These are phyloP conservation scores for Arthrobotrys iridis DNA, from an alignment of 2,329 filamentous ascomycete species.

Conservation along the genomic window DNA sequence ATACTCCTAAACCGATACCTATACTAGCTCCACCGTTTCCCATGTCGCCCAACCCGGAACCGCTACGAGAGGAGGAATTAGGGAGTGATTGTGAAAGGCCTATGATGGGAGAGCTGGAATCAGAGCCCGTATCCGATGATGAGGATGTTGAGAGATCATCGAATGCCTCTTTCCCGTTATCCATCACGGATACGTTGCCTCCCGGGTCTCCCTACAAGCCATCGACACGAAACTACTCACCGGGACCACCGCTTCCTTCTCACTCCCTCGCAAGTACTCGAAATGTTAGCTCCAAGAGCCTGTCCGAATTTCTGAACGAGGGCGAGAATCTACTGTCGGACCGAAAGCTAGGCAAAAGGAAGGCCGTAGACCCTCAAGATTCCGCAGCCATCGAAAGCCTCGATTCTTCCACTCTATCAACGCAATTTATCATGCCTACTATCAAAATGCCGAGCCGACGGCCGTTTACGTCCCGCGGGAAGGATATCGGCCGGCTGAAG, in stretches of 20 bases:
- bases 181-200: conserved; percentile 53
- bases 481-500: conserved; percentile 84
- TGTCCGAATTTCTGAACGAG: conserved; percentile 36
- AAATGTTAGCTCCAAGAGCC: conserved; percentile 37
- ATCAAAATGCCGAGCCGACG: conserved; percentile 87
- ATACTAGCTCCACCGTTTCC: conserved; percentile 21
- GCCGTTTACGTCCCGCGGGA: conserved; percentile 89
- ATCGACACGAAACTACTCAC: conserved; percentile 38
- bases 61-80: conserved; percentile 25
- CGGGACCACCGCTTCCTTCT: conserved; percentile 36
- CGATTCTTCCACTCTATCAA: conserved; percentile 61
- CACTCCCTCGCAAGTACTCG: conserved; percentile 31
- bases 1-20: conserved; percentile 28
- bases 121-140: conserved; percentile 43
- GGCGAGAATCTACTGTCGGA: conserved; percentile 22
- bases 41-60: conserved; percentile 1
- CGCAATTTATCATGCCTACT: conserved; percentile 97
- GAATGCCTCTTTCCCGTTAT: conserved; percentile 45
- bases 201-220: conserved; percentile 45
- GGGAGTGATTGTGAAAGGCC: conserved; percentile 41
- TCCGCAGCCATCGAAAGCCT: conserved; percentile 59
- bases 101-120: conserved; percentile 28
- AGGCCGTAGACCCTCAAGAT: conserved; percentile 57
- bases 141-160: conserved; percentile 51
- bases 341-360: conserved; percentile 63